Conservation (phyloP, 31 red algal genomes). For the Pterothamnion heteromorphum region DNA sequence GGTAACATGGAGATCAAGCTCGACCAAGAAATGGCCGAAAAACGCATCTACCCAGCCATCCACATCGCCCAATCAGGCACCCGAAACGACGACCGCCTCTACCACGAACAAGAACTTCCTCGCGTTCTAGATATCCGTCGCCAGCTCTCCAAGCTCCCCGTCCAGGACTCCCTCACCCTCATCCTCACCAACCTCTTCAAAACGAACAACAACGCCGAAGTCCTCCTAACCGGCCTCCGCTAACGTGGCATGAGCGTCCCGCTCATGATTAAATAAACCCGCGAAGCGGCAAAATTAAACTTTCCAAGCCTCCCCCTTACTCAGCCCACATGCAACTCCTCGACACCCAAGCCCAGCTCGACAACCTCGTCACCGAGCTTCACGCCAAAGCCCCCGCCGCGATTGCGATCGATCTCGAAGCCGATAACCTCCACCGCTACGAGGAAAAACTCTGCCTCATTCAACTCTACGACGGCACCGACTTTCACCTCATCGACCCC, state of each 20-base stretch:
- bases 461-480: neutral
- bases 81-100: neutral
- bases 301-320: no score
- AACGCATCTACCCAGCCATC: neutral
- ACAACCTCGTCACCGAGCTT: no score
- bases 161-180: neutral
- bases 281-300: no score
- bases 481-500: neutral
- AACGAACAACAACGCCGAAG: neutral
- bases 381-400: no score
- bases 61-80: neutral
- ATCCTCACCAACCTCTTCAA: neutral
- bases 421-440: neutral
- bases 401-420: neutral
- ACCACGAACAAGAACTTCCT: neutral
- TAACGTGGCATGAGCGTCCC: no score
- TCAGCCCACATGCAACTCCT: no score
- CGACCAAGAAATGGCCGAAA: neutral
- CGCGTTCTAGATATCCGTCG: neutral
- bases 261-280: no score
- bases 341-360: no score
- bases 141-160: neutral
- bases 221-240: neutral
- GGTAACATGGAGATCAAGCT: constrained; percentile 14
- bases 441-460: neutral